phyloP scores from a whole-genome alignment of 192 early-diverging fungal species.

The Gonapodya prolifera region DNA sequence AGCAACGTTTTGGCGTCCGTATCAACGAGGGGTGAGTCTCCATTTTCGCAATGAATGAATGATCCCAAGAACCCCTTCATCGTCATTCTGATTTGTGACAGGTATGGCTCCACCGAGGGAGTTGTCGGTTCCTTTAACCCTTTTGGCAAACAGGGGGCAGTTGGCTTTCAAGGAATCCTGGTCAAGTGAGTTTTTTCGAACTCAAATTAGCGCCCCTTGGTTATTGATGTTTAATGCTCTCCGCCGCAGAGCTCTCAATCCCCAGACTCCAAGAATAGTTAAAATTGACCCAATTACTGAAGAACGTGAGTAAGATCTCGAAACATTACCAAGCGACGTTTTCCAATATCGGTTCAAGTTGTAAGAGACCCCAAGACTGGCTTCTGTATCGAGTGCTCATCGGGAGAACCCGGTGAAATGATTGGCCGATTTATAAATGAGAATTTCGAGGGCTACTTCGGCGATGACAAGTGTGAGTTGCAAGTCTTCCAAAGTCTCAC shows the following conservation, averaged over 20 bases:
- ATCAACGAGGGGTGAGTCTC: neutral
- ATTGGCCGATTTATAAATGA: conserved; percentile 24
- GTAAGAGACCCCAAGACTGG: conserved; percentile 1
- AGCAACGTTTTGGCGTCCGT: conserved; percentile 6
- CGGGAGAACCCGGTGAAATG: conserved; percentile 44
- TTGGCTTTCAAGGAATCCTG: neutral
- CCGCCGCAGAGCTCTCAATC: neutral
- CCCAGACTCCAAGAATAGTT: conserved; percentile 19
- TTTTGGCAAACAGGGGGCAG: conserved; percentile 1
- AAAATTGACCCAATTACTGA: conserved; percentile 44
- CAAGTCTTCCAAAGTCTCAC: neutral
- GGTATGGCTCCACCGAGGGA: neutral
- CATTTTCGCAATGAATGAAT: neutral
- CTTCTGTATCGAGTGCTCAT: conserved; percentile 12
- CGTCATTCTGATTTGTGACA: neutral
- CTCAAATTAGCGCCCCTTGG: neutral
- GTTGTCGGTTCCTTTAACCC: neutral
- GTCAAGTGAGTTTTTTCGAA: neutral
- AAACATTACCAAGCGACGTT: neutral
- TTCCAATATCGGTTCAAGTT: neutral
- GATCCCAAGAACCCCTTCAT: neutral
- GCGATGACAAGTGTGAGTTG: conserved; percentile 10
- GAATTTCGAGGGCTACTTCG: conserved; percentile 23
- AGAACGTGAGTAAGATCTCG: conserved; percentile 17
- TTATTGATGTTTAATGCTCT: neutral